These are phyloP conservation scores for Trypanosoma cruzi DNA, from an alignment of 208 protist species.

Conservation along the genomic window DNA sequence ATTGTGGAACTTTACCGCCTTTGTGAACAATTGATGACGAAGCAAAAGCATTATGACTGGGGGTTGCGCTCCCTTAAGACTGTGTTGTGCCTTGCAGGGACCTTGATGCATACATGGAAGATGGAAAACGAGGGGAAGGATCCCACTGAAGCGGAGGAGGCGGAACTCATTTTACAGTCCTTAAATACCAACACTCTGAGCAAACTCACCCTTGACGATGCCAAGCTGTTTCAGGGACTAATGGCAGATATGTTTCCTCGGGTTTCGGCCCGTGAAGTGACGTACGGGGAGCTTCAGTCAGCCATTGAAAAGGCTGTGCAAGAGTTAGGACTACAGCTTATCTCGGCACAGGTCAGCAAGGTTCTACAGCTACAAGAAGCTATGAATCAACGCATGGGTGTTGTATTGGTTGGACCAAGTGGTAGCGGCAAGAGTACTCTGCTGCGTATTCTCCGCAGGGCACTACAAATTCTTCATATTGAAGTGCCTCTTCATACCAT, in stretches of 20 bases:
- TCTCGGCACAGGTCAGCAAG: constrained; percentile 83
- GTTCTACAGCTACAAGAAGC: constrained; percentile 95
- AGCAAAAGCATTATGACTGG: constrained; percentile 98
- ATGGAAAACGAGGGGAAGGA: constrained; percentile 57
- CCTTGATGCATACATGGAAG: constrained; percentile 78
- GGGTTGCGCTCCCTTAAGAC: constrained; percentile 97
- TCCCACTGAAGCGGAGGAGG: constrained; percentile 86
- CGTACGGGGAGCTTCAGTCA: constrained; percentile 83
- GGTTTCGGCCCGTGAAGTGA: constrained; percentile 60
- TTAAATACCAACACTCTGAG: constrained; percentile 97
- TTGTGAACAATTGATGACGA: constrained; percentile 96
- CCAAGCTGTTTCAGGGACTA: constrained; percentile 95
- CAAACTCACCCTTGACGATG: constrained; percentile 97
- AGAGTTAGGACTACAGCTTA: constrained; percentile 65
- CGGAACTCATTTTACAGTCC: constrained; percentile 93
- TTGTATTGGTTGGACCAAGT: constrained; percentile 94
- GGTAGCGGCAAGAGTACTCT: constrained; percentile 94
- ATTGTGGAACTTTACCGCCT: constrained; percentile 93
- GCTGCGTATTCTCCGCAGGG: constrained; percentile 81
- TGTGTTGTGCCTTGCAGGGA: constrained; percentile 94
- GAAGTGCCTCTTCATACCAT: constrained; percentile 86
- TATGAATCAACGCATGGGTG: constrained; percentile 93
- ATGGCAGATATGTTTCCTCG: constrained; percentile 89
- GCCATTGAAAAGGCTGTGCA: constrained; percentile 73
- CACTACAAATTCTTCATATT: constrained; percentile 74